Percentiles rank a stretch among this genome's conserved stretches.
phyloP scores from a whole-genome alignment of 2,329 filamentous ascomycete genomes.

The Pyricularia pennisetigena region DNA sequence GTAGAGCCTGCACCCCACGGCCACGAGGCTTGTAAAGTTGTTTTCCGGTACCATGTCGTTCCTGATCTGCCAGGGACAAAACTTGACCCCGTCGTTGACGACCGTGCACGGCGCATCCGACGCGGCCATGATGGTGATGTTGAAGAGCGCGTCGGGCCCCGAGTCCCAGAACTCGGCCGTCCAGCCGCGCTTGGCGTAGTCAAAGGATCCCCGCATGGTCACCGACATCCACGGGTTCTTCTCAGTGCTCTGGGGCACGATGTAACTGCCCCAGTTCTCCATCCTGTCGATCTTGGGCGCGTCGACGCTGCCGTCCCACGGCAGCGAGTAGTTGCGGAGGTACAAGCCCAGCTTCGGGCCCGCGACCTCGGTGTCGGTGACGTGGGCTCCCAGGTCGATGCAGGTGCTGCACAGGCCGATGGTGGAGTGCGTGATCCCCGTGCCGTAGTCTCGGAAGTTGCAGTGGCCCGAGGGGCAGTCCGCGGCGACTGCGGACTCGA shows the following conservation, averaged over 20 bases:
- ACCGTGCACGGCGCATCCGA: neutral
- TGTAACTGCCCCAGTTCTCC: neutral
- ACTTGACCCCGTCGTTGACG: neutral
- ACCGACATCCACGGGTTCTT: neutral
- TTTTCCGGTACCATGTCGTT: neutral
- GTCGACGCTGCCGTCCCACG: neutral
- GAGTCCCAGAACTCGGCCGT: neutral
- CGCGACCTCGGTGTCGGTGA: neutral
- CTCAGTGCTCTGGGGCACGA: neutral
- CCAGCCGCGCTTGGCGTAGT: neutral
- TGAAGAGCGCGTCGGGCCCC: neutral
- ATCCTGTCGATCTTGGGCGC: neutral
- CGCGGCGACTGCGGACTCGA: neutral
- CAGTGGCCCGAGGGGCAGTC: neutral
- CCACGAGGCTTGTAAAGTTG: neutral
- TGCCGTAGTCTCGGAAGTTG: constrained; percentile 1
- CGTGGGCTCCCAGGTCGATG: neutral
- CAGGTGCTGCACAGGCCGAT: constrained; percentile 3
- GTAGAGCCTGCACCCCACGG: neutral
- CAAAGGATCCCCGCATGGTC: neutral
- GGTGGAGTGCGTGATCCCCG: neutral
- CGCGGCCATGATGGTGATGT: neutral
- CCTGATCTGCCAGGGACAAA: neutral
- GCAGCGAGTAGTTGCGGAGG: neutral
- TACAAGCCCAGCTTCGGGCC: neutral